Conservation (phyloP, 2,329 filamentous ascomycete species). For the Penicillium decumbens region DNA sequence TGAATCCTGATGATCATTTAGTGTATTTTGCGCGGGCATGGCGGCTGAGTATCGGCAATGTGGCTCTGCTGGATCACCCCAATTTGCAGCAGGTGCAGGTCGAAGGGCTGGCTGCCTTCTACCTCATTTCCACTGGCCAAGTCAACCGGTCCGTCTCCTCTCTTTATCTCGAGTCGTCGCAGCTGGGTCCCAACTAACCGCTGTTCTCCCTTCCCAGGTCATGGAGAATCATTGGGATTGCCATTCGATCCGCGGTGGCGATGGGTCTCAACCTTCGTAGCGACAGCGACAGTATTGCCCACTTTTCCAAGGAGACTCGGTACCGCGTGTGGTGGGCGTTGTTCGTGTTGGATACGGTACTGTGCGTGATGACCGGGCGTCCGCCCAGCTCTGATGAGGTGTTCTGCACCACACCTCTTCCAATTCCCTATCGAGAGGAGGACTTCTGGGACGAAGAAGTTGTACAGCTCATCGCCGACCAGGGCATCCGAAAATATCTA, state of each 20-base stretch:
- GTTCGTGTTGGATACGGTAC: constrained; percentile 38
- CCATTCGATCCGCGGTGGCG: constrained; percentile 39
- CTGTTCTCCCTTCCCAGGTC: constrained; percentile 27
- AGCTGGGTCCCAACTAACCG: background rate
- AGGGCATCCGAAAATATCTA: constrained; percentile 31
- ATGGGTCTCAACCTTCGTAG: constrained; percentile 44
- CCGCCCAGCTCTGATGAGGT: constrained; percentile 36
- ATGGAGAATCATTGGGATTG: constrained; percentile 41
- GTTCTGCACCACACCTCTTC: constrained; percentile 42
- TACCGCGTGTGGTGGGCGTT: constrained; percentile 46
- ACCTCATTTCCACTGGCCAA: constrained; percentile 39
- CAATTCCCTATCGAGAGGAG: constrained; percentile 39
- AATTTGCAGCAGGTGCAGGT: constrained; percentile 45
- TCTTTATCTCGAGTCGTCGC: too few relatives aligned
- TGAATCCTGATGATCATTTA: constrained; percentile 33
- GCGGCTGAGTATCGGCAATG: constrained; percentile 36
- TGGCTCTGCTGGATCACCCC: constrained; percentile 37
- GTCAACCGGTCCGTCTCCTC: constrained; percentile 37
- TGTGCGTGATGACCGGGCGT: constrained; percentile 43
- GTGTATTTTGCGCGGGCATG: constrained; percentile 44
- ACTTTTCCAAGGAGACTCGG: constrained; percentile 40
- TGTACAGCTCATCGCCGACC: constrained; percentile 31
- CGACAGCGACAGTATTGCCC: constrained; percentile 33
- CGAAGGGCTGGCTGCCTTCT: constrained; percentile 40
- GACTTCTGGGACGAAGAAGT: constrained; percentile 32